Base-by-base conservation (phyloP, 2,329 filamentous ascomycete species). In the Fusarium subtropicale region DNA sequence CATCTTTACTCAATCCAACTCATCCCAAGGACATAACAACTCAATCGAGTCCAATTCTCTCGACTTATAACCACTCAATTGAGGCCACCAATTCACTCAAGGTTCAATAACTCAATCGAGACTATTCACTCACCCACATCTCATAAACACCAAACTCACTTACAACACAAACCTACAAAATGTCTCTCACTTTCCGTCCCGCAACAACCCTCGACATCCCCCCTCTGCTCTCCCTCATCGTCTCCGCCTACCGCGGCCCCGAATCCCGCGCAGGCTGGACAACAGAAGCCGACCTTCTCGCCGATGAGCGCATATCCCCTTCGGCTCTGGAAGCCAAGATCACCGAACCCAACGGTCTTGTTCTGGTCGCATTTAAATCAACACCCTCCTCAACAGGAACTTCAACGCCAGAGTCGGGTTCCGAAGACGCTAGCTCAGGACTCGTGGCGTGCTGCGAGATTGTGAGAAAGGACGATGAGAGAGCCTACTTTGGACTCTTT, bases 401-500 rank as follows among this genome's bases (percentile, higher is more conserved):
- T 1, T 66, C 66, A 6, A 68, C 66, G 0, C 66, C 66, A 26
- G 60, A 66, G 30, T 66, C 55, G 0, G 63, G 55, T 7, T 16
- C 20, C 9, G 61, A 66, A 13, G 76, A 80, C 52, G 30, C 67
- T 9, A 53, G 36, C 3, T 47, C 56, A 5, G 66, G 68, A 0
- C 75, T 83, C 4, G 74, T 81, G 4, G 79, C 78, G n/a, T 85
- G 83, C 77, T 84, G 82, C 71, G 83, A 85, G 59, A 60, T 85
- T 5, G 62, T 77, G 28, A 73, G 71, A 33, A 75, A 71, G 20
- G 61, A 65, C 28, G 64, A 66, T 30, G 73, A 64, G 34, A 62
- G 76, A 36, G 79, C 78, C 20, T 82, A 84, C 73, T 84, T 86
- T 53, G 83, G 82, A 52, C 77, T 85, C 36, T 84, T 86, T 22